Evolutionary conservation across 1,284 basidiomycete species (phyloP), one percentile per base, ranked within the genome.

Genomic region (Sanguinoderma infundibulare): DNA sequence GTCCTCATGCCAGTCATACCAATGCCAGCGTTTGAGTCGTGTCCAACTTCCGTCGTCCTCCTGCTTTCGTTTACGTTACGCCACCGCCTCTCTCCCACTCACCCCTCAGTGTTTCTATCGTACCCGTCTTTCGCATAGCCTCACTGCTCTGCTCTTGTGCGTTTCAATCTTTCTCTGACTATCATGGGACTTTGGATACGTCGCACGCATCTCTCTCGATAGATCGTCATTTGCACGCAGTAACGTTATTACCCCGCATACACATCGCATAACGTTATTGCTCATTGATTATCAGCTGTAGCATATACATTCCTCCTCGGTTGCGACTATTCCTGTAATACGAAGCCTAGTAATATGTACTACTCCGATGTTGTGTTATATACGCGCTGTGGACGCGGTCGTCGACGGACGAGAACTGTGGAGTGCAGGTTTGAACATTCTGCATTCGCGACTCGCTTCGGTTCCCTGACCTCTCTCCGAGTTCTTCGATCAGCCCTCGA

Each of bases 111-210:
- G 28, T 49, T 17, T 20, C 17, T 26, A 32, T 49, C 26, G 35
- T 52, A 22, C 24, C 17, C 35, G 36, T 22, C 12, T 28, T 26
- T 54, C 38, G 30, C 39, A 44, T 44, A 24, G 39, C 26, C 30
- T 15, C 39, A 42, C 39, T 28, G 17, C 38, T 42, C 39, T 42
- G 53, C 39, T 40, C 14, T 53, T 26, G 52, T 38, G 44, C 26
- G 15, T 20, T 12, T 39, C 5, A 5, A 2, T 20, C 22, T 22
- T 34, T 14, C 17, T 10, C 44, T 40, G 17, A n/a, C 28, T 30
- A 15, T 26, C 36, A 20, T 52, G 28, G 56, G 56, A 57, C 56
- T 57, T 51, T 39, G 30, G 56, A 50, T 39, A 34, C 32, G 32
- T 24, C 49, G 28, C 53, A 32, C 32, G 10, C 42, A 46, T 15